These are phyloP conservation scores for Murraya paniculata DNA, from an alignment of 345 rosid genomes.

Conservation along the genomic window DNA sequence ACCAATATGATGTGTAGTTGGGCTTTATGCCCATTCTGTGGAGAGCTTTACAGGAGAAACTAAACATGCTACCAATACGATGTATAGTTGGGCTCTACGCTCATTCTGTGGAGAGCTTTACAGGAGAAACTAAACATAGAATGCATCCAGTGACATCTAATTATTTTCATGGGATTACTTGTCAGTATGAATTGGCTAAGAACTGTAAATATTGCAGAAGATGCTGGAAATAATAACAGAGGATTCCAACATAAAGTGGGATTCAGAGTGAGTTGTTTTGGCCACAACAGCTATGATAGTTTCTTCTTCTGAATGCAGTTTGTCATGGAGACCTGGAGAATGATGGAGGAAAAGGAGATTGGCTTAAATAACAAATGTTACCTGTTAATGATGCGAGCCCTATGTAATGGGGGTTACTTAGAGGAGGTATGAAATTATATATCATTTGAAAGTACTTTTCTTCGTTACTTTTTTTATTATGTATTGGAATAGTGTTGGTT, in stretches of 20 bases:
- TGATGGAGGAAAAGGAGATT: conserved; percentile 58
- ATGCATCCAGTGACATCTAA: background rate
- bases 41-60: background rate
- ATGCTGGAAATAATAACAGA: background rate
- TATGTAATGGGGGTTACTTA: conserved; percentile 77
- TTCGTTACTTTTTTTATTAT: background rate
- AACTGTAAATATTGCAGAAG: background rate
- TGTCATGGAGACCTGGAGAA: conserved; percentile 79
- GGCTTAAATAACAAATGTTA: conserved; percentile 38
- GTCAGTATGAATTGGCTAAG: background rate
- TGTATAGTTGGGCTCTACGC: background rate
- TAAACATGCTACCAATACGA: too few species aligned
- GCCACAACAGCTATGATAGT: background rate
- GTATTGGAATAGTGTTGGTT: background rate
- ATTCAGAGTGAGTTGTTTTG: background rate
- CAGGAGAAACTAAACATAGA: background rate
- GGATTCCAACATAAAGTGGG: background rate
- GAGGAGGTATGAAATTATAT: conserved; percentile 51
- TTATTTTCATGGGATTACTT: background rate
- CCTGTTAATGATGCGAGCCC: conserved; percentile 57
- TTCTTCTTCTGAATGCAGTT: conserved; percentile 50
- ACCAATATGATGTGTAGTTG: background rate
- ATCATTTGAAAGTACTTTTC: background rate
- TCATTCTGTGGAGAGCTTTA: background rate
- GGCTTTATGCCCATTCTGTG: background rate